Conservation (phyloP, 345 rosid genomes). For the Chamaenerion angustifolium region DNA sequence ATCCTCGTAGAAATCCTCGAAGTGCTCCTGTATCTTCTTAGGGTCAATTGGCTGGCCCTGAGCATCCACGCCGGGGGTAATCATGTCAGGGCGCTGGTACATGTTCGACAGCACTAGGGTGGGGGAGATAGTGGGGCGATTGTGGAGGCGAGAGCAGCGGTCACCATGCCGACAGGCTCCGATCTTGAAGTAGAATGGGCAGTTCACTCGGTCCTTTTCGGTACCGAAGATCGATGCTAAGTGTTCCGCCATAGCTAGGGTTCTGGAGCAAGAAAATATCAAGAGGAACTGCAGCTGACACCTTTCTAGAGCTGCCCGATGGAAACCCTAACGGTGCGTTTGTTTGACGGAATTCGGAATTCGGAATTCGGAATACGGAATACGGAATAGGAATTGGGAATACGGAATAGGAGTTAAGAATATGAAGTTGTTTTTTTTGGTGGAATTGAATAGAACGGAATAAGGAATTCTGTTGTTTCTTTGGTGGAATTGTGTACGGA, state of each 20-base stretch:
- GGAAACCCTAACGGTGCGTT: too few relatives aligned
- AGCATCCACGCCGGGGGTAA: constrained; percentile 69
- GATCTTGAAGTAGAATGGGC: constrained; percentile 80
- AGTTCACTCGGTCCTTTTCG: constrained; percentile 79
- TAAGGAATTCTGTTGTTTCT: too few relatives aligned
- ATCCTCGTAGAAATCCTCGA: constrained; percentile 79
- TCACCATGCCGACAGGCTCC: constrained; percentile 91
- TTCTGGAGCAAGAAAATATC: background rate
- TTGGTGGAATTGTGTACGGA: too few relatives aligned
- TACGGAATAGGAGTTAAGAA: too few relatives aligned
- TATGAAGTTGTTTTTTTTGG: too few relatives aligned
- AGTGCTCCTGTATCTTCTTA: constrained; percentile 58
- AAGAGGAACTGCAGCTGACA: too few relatives aligned
- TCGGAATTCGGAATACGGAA: too few relatives aligned
- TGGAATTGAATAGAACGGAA: too few relatives aligned
- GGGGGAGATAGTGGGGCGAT: constrained; percentile 67
- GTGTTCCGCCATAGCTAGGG: constrained; percentile 74
- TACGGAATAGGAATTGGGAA: too few relatives aligned
- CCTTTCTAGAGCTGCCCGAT: too few relatives aligned
- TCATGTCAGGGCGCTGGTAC: constrained; percentile 85
- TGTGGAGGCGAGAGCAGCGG: constrained; percentile 84
- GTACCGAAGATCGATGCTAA: constrained; percentile 83
- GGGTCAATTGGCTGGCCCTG: constrained; percentile 58
- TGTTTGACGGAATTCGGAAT: too few relatives aligned
- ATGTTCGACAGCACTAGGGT: constrained; percentile 68